Evolutionary conservation across 495 filamentous ascomycete genomes (phyloP), one percentile per base, ranked within the genome.

Genomic region (Penicillium desertorum): DNA sequence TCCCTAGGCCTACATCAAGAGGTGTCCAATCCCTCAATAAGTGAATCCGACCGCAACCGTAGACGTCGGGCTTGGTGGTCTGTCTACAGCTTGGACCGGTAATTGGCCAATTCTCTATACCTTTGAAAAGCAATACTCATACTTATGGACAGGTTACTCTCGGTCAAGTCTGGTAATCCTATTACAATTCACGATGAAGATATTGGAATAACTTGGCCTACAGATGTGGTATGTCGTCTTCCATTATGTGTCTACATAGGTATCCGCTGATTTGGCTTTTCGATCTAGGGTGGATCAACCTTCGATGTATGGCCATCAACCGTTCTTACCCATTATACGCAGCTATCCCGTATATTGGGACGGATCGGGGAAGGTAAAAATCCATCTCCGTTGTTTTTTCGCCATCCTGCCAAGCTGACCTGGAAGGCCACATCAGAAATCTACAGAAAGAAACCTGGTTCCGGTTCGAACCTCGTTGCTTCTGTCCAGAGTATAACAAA

Each of bases 11-110:
- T 82, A 36, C 79, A 82, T 42, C 75, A 80, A 43, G 77, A 81
- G 47, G 76, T 77, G 3, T 69, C 63, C 3, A 60, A 71, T n/a
- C 59, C 60, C 14, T 54, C 53, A 16, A 68, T 74, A 25, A 67
- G 62, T 46, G 67, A 72, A 23, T 58, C 58, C 16, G 72, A 70
- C 23, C 67, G 75, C 19, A 78, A 79, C 36, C 75, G 74, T 48
- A 74, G 79, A 10, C 71, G 78, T 8, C 71, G 77, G 23, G 71
- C 78, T 3, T 82, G 78, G 78, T 82, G 78, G 79, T 79, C 75
- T 32, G 72, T 81, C 8, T 82, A 82, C 54, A 78, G 74, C 59
- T 55, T 82, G 23, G 79, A 82, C 54, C 67, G 78, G 60, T 66
- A 61, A 23, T 12, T 30, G 11, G 4, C 12, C 9, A 19, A 41